phyloP scores from a whole-genome alignment of 768 basidiomycete species.

The Amanita pseudoporphyria region DNA sequence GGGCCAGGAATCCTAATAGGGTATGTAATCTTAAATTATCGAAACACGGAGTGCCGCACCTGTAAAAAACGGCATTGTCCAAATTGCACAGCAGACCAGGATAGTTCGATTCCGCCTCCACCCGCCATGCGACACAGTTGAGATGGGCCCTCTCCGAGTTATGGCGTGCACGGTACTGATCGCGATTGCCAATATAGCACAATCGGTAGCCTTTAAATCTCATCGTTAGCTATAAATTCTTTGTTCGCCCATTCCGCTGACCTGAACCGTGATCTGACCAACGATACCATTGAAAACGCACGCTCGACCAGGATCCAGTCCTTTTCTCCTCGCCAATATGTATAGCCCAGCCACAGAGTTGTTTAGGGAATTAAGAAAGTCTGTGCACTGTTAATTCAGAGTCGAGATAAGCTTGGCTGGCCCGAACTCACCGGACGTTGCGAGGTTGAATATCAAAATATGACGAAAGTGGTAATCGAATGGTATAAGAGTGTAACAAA shows the following conservation, averaged over 20 bases:
- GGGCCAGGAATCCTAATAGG: conserved; percentile 7
- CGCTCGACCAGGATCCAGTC: conserved; percentile 1
- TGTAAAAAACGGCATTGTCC: conserved; percentile 5
- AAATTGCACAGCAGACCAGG: not conserved
- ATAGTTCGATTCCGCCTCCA: not conserved
- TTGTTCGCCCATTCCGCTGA: not conserved
- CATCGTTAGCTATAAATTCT: not conserved
- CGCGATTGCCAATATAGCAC: conserved; percentile 7
- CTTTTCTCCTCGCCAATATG: conserved; percentile 2
- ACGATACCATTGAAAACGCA: conserved; percentile 9
- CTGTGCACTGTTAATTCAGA: not conserved
- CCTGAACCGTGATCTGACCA: conserved; percentile 10
- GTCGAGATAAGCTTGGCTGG: too few species aligned
- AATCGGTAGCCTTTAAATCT: conserved; percentile 8
- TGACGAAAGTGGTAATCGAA: conserved; percentile 9
- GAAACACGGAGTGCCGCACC: not conserved
- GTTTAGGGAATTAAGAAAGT: conserved; percentile 8
- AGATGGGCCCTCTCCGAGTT: not conserved
- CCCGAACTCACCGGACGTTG: conserved; percentile 5
- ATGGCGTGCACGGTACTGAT: not conserved
- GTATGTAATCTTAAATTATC: too few species aligned
- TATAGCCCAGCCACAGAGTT: conserved; percentile 7
- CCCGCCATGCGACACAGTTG: not conserved
- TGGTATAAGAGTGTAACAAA: conserved; percentile 9
- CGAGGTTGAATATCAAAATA: conserved; percentile 9